Percentiles rank a stretch among this genome's conserved stretches.
These are phyloP conservation scores for Phytophthora sojae DNA, from an alignment of 352 stramenopile genomes.

Conservation along the genomic window DNA sequence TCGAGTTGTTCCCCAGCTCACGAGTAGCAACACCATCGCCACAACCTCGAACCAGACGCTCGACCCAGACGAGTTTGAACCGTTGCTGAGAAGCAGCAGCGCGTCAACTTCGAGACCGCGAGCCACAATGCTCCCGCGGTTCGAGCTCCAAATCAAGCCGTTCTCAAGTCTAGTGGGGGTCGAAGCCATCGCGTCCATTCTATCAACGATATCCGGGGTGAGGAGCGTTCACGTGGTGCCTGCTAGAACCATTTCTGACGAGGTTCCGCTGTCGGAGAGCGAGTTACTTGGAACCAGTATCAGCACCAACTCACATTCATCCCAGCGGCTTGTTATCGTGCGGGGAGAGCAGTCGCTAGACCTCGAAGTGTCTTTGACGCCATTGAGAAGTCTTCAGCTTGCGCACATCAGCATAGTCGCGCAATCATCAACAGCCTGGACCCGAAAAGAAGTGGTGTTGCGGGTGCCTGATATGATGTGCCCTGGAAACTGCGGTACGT, in stretches of 20 bases:
- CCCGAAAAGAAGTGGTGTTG: constrained; percentile 70
- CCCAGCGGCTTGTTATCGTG: constrained; percentile 37
- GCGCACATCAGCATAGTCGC: constrained; percentile 46
- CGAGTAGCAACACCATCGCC: constrained; percentile 31
- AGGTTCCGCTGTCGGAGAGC: background rate
- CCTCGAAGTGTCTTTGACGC: constrained; percentile 24
- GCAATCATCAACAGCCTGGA: constrained; percentile 49
- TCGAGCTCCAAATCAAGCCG: constrained; percentile 45
- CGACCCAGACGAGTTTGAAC: constrained; percentile 15
- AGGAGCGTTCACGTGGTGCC: constrained; percentile 61
- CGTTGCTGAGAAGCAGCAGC: constrained; percentile 3
- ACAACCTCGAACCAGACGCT: constrained; percentile 16
- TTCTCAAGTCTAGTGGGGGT: constrained; percentile 30
- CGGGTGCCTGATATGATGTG: constrained; percentile 86
- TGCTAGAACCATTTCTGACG: constrained; percentile 2
- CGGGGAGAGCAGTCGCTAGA: constrained; percentile 43
- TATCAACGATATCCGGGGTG: constrained; percentile 45
- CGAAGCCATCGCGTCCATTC: constrained; percentile 48
- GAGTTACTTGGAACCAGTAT: background rate
- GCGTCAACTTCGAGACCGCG: constrained; percentile 15
- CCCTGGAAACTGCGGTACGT: constrained; percentile 74
- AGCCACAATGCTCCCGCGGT: constrained; percentile 35
- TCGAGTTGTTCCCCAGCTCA: constrained; percentile 22
- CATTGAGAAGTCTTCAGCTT: constrained; percentile 40
- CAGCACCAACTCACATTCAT: background rate